phyloP scores from a whole-genome alignment of 768 basidiomycete genomes.

The Russula earlei region DNA sequence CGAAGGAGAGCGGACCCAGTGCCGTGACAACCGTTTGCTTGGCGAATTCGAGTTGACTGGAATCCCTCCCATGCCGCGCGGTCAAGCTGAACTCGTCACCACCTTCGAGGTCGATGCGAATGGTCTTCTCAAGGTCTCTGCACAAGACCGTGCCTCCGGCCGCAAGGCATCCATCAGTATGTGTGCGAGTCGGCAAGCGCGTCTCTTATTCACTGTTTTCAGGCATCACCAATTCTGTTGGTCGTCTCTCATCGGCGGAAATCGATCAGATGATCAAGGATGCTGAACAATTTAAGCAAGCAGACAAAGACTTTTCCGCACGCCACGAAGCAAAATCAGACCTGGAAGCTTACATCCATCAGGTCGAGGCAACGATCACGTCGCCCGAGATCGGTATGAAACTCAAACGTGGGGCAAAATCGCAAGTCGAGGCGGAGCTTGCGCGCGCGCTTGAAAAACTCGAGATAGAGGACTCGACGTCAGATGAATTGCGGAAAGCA shows the following conservation, averaged over 20 bases:
- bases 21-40: slow-evolving; percentile 97
- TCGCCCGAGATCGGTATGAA: slow-evolving; percentile 97
- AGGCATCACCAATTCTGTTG: slow-evolving; percentile 99
- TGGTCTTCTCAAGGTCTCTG: slow-evolving; percentile 97
- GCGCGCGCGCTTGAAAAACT: slow-evolving; percentile 97
- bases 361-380: slow-evolving; percentile 93
- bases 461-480: slow-evolving; percentile 90
- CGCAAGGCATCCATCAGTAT: slow-evolving; percentile 96
- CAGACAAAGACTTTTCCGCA: slow-evolving; percentile 96
- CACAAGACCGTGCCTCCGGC: slow-evolving; percentile 95
- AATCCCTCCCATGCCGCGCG: slow-evolving; percentile 98
- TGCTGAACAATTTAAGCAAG: slow-evolving; percentile 93
- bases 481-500: slow-evolving; percentile 93
- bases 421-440: slow-evolving; percentile 93
- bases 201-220: slow-evolving; percentile 15
- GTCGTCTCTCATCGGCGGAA: slow-evolving; percentile 93
- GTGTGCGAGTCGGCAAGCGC: slow-evolving; percentile 25
- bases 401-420: slow-evolving; percentile 94
- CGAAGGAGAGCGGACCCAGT: slow-evolving; percentile 99
- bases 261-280: slow-evolving; percentile 99
- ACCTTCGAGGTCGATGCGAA: slow-evolving; percentile 99
- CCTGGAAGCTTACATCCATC: slow-evolving; percentile 95
- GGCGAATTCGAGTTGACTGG: slow-evolving; percentile 99
- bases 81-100: slow-evolving; percentile 98
- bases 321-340: slow-evolving; percentile 98